Conservation (phyloP, 441 rosid species). For the Dalechampia spathulata region DNA sequence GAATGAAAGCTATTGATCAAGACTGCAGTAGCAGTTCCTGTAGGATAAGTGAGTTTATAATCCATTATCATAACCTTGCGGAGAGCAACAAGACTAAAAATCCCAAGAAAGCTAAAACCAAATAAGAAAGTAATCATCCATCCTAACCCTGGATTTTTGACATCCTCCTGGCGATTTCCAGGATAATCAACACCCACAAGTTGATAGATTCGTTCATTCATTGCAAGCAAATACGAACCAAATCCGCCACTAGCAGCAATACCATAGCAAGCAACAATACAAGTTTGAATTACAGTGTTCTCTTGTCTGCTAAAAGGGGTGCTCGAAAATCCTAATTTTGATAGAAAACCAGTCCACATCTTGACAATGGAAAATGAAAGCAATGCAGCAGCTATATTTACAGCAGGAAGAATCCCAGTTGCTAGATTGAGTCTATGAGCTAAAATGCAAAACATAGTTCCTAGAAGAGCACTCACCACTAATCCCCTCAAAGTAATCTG, state of each 20-base stretch:
- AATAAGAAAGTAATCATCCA: constrained; percentile 19
- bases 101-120: constrained; percentile 13
- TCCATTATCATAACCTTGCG: constrained; percentile 35
- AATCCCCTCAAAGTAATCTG: constrained; percentile 80
- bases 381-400: constrained; percentile 75
- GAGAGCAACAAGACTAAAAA: constrained; percentile 8
- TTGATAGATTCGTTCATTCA: constrained; percentile 77
- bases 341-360: constrained; percentile 60
- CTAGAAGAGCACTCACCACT: constrained; percentile 56
- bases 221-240: constrained; percentile 71
- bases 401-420: constrained; percentile 73
- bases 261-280: constrained; percentile 93
- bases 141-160: constrained; percentile 43
- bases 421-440: constrained; percentile 79
- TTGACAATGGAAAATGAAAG: constrained; percentile 81
- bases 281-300: constrained; percentile 81
- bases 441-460: constrained; percentile 67
- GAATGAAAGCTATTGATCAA: constrained; percentile 14
- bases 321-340: constrained; percentile 49
- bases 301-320: constrained; percentile 74
- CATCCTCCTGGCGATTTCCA: constrained; percentile 60
- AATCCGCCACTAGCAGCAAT: constrained; percentile 89
- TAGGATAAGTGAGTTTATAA: constrained; percentile 82
- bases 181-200: constrained; percentile 75
- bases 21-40: constrained; percentile 96